These are phyloP conservation scores for Clonostachys solani DNA, from an alignment of 2,329 filamentous ascomycete genomes.

Conservation along the genomic window DNA sequence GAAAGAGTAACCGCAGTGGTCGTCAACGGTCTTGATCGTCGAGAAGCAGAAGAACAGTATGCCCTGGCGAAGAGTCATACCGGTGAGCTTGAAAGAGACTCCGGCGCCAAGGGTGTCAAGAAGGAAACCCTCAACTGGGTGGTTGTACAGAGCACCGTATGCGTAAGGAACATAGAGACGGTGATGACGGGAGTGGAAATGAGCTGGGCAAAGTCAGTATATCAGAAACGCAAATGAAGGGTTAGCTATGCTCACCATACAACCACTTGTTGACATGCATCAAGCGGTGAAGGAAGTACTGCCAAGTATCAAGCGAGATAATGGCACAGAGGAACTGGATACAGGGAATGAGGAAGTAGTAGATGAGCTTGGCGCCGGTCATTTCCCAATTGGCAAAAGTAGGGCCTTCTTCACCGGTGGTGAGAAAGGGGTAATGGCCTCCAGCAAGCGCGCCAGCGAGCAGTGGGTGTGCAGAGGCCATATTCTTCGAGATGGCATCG, in stretches of 20 bases:
- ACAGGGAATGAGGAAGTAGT: constrained; percentile 71
- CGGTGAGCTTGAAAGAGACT: constrained; percentile 73
- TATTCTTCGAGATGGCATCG: constrained; percentile 67
- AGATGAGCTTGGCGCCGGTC: constrained; percentile 67
- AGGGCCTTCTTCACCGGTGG: constrained; percentile 57
- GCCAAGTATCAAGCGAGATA: constrained; percentile 87
- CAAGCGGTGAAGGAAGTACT: constrained; percentile 92
- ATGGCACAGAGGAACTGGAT: constrained; percentile 75
- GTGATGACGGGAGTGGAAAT: constrained; percentile 93
- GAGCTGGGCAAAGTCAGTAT: constrained; percentile 47
- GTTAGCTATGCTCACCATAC: constrained; percentile 65
- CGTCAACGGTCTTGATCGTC: constrained; percentile 94
- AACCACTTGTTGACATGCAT: constrained; percentile 99
- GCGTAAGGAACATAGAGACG: constrained; percentile 96
- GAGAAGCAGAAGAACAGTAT: constrained; percentile 87
- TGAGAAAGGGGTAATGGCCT: constrained; percentile 73
- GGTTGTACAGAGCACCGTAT: constrained; percentile 95
- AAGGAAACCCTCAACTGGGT: constrained; percentile 89
- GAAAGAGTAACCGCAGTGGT: constrained; percentile 95
- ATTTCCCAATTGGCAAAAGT: constrained; percentile 85
- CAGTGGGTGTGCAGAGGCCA: constrained; percentile 66
- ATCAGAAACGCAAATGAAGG: constrained; percentile 3
- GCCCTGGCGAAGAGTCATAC: constrained; percentile 81
- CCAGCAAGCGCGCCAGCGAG: constrained; percentile 74
- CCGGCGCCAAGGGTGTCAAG: constrained; percentile 88